Evolutionary conservation across 202 grass and related monocot genomes (phyloP), one percentile per base, ranked within the genome.

Genomic region (Sporobolus alterniflorus): DNA sequence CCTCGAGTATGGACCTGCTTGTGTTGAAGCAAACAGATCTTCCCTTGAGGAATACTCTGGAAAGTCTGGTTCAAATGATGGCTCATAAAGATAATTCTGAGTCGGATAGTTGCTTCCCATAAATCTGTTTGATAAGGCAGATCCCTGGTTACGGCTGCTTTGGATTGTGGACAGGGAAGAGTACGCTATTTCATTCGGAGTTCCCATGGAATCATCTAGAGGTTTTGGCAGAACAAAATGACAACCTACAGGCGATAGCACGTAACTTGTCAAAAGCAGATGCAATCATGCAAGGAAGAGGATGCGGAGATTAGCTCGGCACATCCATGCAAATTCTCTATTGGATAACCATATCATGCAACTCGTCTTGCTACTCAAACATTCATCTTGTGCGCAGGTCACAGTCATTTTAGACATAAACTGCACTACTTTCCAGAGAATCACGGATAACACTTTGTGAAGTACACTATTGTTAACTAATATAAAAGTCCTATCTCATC

Each of bases 151-250:
- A 51, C 52, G 40, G 39, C 28, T 36, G 63, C 22, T 75, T 44
- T 83, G 29, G 0, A 84, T 41, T 70, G 83, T 79, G 36, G 80
- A 64, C 28, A 90, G 63, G 44, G 88, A 90, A 75, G 88, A 71
- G 69, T 90, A 90, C 4, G 7, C 83, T 63, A 80, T 59, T 75
- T 83, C 52, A 2, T 90, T 56, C 32, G 74, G 84, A 44, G 46
- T 40, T 60, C 64, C 88, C 88, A 90, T 90, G 75, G 79, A 71
- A 90, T 71, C 84, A 87, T 90, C 42, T 31, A 86, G 18, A 69
- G 47, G 31, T 39, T 74, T 39, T 46, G 60, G 7, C 51, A 69
- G 39, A 73, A 69, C 74, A 86, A 56, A 24, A 36, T 10, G 5
- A 64, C 3, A 18, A 65, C 75, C 84, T 90, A 44, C 72, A 71